phyloP scores from a whole-genome alignment of 371 early-diverging fungal genomes.

The Chytridiales sp. region DNA sequence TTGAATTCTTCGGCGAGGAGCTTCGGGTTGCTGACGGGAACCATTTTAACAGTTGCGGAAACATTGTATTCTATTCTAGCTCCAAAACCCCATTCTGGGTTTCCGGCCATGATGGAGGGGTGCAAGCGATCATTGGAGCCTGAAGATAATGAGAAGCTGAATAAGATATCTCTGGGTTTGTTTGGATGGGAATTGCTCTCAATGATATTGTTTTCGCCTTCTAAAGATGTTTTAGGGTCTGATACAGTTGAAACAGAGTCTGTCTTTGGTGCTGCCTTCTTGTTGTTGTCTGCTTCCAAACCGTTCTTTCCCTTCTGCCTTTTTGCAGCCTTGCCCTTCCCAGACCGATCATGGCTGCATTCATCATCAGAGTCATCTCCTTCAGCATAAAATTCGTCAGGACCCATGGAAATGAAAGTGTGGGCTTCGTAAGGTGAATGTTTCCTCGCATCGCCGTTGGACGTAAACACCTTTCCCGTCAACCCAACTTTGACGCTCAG shows the following conservation, averaged over 20 bases:
- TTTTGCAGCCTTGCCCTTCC: not conserved
- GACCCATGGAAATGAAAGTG: slow-evolving; percentile 21
- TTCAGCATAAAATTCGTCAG: slow-evolving; percentile 10
- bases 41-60: slow-evolving; percentile 6
- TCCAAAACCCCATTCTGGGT: slow-evolving; percentile 34
- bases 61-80: slow-evolving; percentile 22
- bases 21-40: too few relatives aligned
- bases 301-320: not conserved
- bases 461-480: slow-evolving; percentile 23
- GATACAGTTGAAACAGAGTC: too few relatives aligned
- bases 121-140: slow-evolving; percentile 8
- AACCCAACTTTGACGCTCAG: not conserved
- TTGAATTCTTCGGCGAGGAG: too few relatives aligned
- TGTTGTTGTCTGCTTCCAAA: not conserved
- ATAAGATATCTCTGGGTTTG: slow-evolving; percentile 13
- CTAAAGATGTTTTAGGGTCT: too few relatives aligned
- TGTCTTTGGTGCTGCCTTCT: too few relatives aligned
- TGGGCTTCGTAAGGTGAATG: slow-evolving; percentile 27
- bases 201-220: too few relatives aligned
- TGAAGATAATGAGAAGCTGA: slow-evolving; percentile 13
- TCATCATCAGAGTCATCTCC: too few relatives aligned
- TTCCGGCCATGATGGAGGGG: slow-evolving; percentile 18
- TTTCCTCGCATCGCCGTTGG: slow-evolving; percentile 32
- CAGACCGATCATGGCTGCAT: too few relatives aligned
- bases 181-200: too few relatives aligned